Base-by-base conservation (phyloP, 345 rosid genomes). In the Excoecaria cochinchinensis region DNA sequence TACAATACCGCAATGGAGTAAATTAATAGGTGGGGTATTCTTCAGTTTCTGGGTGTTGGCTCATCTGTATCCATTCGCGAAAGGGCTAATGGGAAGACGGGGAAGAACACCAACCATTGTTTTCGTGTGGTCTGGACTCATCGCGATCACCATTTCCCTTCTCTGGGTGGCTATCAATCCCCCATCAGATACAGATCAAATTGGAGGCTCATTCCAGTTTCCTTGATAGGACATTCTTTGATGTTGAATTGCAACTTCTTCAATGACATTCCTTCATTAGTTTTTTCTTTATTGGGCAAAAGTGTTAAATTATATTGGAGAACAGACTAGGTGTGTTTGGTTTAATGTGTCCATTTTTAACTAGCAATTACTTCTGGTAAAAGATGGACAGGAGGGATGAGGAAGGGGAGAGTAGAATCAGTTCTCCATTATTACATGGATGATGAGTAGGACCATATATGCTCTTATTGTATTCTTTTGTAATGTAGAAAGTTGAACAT, bases 11-110 rank as follows among this genome's bases (percentile, higher is more conserved):
- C 87, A 95, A 58, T 95, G 99, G 99, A 95, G 98, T 79, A 83
- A 86, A 15, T 66, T 95, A 65, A 57, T 95, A 40, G 99, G 99
- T 31, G 99, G 99, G 63, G 94, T 95, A 68, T 95, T 95, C 91
- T 95, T 95, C 81, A 95, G 99, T 72, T 95, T 95, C 85, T 95
- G 99, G 99, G 99, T 93, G 0, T 86, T 95, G 90, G 97, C 97
- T 72, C 99, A 95, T 86, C 89, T 95, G n/a, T 95, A 95, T 69
- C 99, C 99, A 6, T 95, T 95, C 7, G 98, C 98, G 0, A 95
- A 95, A 85, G 99, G 99, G 16, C 87, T 95, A 0, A 95, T 92
- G 99, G 99, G 99, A 78, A 87, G 99, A 81, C 81, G 99, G 78
- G 99, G 99, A 70, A 90, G 92, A 75, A 95, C 99, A 3, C 99